These are phyloP conservation scores for Ceratobasidium sp. DNA, from an alignment of 1,284 basidiomycete genomes.

Conservation along the genomic window DNA sequence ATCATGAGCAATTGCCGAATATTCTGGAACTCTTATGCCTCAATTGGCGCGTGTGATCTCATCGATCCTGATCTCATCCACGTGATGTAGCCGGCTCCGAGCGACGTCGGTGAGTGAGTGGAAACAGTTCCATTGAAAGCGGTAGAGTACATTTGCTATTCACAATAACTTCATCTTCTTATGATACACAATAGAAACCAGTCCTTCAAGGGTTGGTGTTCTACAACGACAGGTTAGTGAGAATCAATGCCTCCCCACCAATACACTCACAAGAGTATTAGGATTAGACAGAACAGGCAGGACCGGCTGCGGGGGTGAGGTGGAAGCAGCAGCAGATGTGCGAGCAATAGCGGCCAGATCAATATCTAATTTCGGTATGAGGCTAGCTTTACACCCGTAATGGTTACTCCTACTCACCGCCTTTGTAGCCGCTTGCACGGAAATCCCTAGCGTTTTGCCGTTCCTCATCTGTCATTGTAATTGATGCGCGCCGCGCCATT, in stretches of 20 bases:
- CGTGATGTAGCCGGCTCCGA: too few relatives aligned
- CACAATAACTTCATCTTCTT: conserved; percentile 24
- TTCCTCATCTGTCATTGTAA: conserved; percentile 38
- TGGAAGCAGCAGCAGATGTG: conserved; percentile 46
- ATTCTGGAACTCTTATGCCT: conserved; percentile 37
- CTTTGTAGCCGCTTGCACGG: conserved; percentile 21
- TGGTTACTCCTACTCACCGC: conserved; percentile 18
- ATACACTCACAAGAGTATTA: conserved; percentile 17
- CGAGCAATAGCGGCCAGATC: conserved; percentile 50
- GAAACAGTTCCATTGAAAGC: neutral
- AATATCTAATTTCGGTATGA: conserved; percentile 13
- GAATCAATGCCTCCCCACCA: neutral
- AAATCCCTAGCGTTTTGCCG: conserved; percentile 21
- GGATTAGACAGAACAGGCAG: conserved; percentile 24
- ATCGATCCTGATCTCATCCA: conserved; percentile 15
- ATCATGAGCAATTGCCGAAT: conserved; percentile 19
- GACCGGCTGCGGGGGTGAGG: conserved; percentile 39
- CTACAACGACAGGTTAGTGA: neutral
- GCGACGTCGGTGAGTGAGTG: conserved; percentile 2
- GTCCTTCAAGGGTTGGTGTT: neutral
- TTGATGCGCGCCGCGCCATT: conserved; percentile 32
- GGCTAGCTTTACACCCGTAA: too few relatives aligned
- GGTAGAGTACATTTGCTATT: conserved; percentile 32
- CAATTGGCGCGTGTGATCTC: neutral
- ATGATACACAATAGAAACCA: conserved; percentile 6